Evolutionary conservation across 495 filamentous ascomycete genomes (phyloP), one percentile per base, ranked within the genome.

Genomic region (Aspergillus hancockii): DNA sequence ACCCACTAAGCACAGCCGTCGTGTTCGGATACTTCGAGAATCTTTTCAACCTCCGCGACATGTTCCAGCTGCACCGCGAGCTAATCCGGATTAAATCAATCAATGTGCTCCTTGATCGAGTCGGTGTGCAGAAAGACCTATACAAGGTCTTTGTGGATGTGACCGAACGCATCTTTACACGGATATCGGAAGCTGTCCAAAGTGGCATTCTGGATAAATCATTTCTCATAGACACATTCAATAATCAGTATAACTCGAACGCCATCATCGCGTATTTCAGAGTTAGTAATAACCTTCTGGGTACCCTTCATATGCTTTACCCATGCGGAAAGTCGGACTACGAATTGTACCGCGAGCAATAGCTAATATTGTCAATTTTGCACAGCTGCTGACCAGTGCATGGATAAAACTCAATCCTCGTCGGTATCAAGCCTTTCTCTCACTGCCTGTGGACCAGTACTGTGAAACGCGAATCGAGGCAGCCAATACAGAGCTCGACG

Each of bases 1-100:
- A 32, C 62, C 67, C 47, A 70, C 64, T 43, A 60, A 57, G 13
- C 63, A 47, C 62, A 98, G 93, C 93, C 41, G 87, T 96, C 69
- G 93, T 85, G 18, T 98, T 96, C 70, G 86, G 86, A 53, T 98
- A 96, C 75, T 96, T 95, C 63, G 94, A 98, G 74, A 85, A 83
- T 34, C 79, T 98, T 22, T 79, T 92, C 57, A 83, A 81, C 58
- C 69, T 81, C 22, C 85, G 85, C 57, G 87, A 92, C 67, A 75
- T 77, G 23, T 75, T 80, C 53, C 84, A 83, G 55, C 77, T 92
- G 57, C 80, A 86, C 41, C 79, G 79, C 53, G 93, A 98, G 71
- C 70, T 84, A 51, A 75, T 78, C 21, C 87, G 93, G 45, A 78
- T 98, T 61, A 82, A 80, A 56, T 86, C 83, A 8, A 78, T 97